Percentiles rank a stretch among this genome's conserved stretches.
Conservation (phyloP, 2,329 filamentous ascomycete species). For the Ophiognomonia clavigignenti-juglandacearum region DNA sequence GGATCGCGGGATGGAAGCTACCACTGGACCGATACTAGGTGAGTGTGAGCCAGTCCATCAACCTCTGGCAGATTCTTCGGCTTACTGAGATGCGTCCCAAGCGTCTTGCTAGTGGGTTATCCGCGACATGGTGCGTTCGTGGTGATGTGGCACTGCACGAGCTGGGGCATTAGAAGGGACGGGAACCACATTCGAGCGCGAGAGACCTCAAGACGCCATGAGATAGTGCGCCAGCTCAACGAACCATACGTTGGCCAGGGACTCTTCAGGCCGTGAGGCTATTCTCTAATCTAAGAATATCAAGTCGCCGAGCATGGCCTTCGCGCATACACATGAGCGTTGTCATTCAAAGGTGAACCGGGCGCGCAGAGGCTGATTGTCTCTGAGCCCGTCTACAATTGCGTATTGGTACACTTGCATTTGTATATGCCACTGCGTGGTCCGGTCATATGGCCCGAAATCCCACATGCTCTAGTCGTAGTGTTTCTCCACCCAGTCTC, state of each 20-base stretch:
- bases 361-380: constrained; percentile 2
- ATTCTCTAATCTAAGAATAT: no score
- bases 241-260: no score
- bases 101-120: neutral
- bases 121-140: neutral
- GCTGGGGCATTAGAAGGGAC: neutral
- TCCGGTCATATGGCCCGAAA: neutral
- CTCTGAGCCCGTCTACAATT: constrained; percentile 19
- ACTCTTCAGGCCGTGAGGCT: no score
- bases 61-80: neutral
- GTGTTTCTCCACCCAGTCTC: neutral
- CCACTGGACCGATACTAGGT: neutral
- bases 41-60: neutral
- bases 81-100: neutral
- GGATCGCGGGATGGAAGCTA: no score
- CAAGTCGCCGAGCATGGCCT: no score
- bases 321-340: no score
- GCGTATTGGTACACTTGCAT: constrained; percentile 29
- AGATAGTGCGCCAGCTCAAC: no score
- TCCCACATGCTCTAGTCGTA: constrained; percentile 2
- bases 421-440: constrained; percentile 23
- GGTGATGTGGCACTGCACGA: neutral
- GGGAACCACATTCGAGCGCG: no score
- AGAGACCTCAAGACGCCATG: no score
- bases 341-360: no score